A percentile compares a stretch with the other conserved stretches of the same genome.
phyloP scores from a whole-genome alignment of 2,329 filamentous ascomycete genomes.

The Exserohilum rostratum region DNA sequence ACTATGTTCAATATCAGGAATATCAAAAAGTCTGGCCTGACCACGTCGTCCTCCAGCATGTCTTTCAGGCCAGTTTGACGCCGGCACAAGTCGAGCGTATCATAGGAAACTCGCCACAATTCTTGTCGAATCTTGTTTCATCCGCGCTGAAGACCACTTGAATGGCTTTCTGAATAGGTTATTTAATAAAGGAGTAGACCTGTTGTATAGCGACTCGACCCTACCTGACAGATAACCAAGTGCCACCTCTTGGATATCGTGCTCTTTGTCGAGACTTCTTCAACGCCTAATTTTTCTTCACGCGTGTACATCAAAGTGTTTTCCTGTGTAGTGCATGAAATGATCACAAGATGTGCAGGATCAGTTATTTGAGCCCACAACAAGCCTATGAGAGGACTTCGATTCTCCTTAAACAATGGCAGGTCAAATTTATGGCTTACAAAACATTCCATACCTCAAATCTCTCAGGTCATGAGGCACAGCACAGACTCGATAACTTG shows the following conservation, averaged over 20 bases:
- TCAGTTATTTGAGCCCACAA: neutral
- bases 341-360: neutral
- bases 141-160: neutral
- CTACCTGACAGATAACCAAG: neutral
- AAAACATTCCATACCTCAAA: neutral
- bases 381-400: neutral
- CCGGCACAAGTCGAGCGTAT: neutral
- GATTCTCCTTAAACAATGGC: neutral
- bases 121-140: neutral
- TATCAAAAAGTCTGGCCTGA: neutral
- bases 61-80: neutral
- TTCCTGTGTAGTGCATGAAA: neutral
- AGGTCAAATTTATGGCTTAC: neutral
- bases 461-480: neutral
- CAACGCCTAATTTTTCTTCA: neutral
- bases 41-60: neutral
- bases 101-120: neutral
- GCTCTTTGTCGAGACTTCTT: neutral
- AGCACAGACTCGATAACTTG: neutral
- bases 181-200: neutral
- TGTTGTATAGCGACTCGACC: neutral
- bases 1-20: neutral
- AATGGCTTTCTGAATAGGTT: neutral
- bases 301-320: neutral
- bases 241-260: neutral